Conservation (phyloP, 2,329 filamentous ascomycete genomes). For the Diaporthe batatas region DNA sequence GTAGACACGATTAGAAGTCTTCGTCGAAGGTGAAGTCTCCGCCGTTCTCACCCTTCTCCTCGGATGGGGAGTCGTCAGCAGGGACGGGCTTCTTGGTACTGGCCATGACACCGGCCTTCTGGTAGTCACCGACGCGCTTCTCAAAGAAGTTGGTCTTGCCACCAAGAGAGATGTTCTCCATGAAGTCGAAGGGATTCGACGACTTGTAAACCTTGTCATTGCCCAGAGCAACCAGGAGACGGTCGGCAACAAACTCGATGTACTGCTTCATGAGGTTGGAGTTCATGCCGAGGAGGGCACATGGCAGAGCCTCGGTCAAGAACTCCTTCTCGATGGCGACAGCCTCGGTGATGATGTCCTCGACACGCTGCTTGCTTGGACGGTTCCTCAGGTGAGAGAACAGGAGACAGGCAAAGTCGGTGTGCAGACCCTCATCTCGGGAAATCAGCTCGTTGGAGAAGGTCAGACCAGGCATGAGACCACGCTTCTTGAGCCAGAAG, state of each 20-base stretch:
- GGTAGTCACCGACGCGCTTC: conserved; percentile 99
- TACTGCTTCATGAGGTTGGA: conserved; percentile 98
- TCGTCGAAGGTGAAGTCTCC: conserved; percentile 95
- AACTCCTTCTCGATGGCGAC: conserved; percentile 98
- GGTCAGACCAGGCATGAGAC: conserved; percentile 96
- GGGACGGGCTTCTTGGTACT: conserved; percentile 79
- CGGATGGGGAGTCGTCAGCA: conserved; percentile 58
- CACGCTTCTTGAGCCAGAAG: conserved; percentile 99
- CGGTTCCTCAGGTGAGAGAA: conserved; percentile 98
- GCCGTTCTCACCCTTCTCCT: conserved; percentile 69
- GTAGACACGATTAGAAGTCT: conserved; percentile 80
- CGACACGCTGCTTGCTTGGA: conserved; percentile 83
- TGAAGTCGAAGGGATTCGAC: conserved; percentile 98
- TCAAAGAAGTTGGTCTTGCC: conserved; percentile 99
- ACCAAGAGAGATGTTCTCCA: conserved; percentile 99
- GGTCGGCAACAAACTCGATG: conserved; percentile 99
- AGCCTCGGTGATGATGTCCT: conserved; percentile 93
- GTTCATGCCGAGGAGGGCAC: conserved; percentile 97
- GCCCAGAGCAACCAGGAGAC: conserved; percentile 90
- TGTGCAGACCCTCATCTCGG: conserved; percentile 98
- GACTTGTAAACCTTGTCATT: conserved; percentile 95
- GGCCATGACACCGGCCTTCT: conserved; percentile 99
- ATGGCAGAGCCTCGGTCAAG: conserved; percentile 93
- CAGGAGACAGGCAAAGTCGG: conserved; percentile 96
- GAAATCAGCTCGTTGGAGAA: conserved; percentile 99